Base-by-base conservation (phyloP, 371 early-diverging fungal species). In the Massospora cicadina region DNA sequence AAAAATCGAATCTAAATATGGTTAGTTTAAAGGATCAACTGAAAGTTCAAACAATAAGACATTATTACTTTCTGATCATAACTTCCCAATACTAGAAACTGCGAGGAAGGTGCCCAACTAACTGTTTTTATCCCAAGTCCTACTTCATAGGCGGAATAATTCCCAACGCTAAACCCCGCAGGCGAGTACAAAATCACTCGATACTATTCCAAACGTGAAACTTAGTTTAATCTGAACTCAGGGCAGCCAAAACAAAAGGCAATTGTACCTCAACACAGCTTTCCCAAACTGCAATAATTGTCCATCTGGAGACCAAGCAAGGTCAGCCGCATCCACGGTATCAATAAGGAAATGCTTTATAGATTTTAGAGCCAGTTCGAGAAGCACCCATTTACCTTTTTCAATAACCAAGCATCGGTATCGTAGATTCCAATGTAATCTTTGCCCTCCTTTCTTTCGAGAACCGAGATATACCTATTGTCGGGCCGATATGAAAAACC, bases 241-340 rank as follows among this genome's bases (percentile, higher is more conserved):
- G 12, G n/a, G n/a, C n/a, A 54, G n/a, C 12, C 54, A 13, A 56
- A 55, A 28, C 30, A n/a, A n/a, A n/a, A n/a, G n/a, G n/a, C n/a
- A n/a, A n/a, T n/a, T n/a, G 71, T 71, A 80, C 79, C 65, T 76
- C 71, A 33, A 78, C 55, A 28, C 72, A 72, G 53, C 71, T 72
- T 56, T 91, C 90, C 86, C 86, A 89, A 2, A 78, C 83, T 0
- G 77, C 85, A 33, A 93, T 72, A 61, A 87, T 60, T 77, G 74
- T 28, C 91, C 89, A 68, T 91, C 82, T 2, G 91, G 91, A 2
- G 92, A 91, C 91, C 91, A 91, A 55, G 72, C 70, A 2, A 91
- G 62, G 60, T 86, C 80, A 10, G 76, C 78, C 32, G 83, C 57
- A 69, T 93, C 91, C 0, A 69, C 67, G 0, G 87, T 88, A 28